Evolutionary conservation across 768 basidiomycete species (phyloP), one percentile per base, ranked within the genome.

Genomic region (Tricholomella constricta): DNA sequence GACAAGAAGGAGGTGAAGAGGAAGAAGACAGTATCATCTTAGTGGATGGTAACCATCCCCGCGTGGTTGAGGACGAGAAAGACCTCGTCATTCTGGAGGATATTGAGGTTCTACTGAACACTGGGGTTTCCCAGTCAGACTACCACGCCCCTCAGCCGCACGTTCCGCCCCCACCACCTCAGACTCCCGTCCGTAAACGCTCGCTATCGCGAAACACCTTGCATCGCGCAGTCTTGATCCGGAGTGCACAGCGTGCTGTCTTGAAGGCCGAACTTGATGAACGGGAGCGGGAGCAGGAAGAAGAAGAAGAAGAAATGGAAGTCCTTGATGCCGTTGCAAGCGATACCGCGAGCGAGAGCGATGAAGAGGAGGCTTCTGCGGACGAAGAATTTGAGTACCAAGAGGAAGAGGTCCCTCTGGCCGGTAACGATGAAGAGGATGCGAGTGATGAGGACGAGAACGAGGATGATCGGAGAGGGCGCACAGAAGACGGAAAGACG

Each of bases 31-130:
- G 77, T 4, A 78, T 85, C 31, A 71, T 86, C 1, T 74, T 89
- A 3, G 87, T 87, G 0, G 82, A 88, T 29, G 84, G 84, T 19
- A 74, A 85, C 49, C 72, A 82, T 57, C 86, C 87, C 3, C 78
- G 80, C 14, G 86, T 89, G 6, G 78, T 88, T 0, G 81, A 88
- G 59, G 86, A 88, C 51, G 88, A 83, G 27, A 76, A 73, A 46
- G 88, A 88, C 52, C 79, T 89, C 31, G 78, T 89, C 37, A 88
- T 90, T 51, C 70, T 89, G 15, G 88, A 90, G 63, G 81, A 85
- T 48, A 78, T 88, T n/a, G 77, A 80, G 7, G 55, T 65, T 22
- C 50, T 56, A 25, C 17, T 52, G 35, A 57, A n/a, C 51, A 58
- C 17, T 58, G 62, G 32, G 42, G 48, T 27, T 45, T 62, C 59